Evolutionary conservation across 2,329 filamentous ascomycete species (phyloP).

Genomic region (Chrysoporthe puriensis): DNA sequence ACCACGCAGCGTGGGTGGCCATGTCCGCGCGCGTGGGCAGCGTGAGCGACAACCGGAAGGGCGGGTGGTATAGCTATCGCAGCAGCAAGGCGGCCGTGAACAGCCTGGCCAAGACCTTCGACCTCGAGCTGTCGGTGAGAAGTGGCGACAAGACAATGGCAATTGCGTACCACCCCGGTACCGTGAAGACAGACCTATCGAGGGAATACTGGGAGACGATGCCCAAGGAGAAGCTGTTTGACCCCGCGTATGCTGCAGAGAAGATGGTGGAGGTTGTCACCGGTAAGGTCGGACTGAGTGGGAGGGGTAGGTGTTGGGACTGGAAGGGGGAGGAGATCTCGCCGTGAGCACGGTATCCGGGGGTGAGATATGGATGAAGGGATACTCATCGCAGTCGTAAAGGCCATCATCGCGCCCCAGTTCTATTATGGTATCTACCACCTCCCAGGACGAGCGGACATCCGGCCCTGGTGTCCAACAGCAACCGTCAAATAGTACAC

Average conservation of each 20-base stretch:
- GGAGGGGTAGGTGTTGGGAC: slow-evolving; percentile 69
- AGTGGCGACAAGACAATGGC: slow-evolving; percentile 67
- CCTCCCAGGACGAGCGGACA: neutral
- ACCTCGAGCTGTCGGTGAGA: slow-evolving; percentile 63
- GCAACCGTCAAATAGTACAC: slow-evolving; percentile 12
- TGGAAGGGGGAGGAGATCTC: slow-evolving; percentile 68
- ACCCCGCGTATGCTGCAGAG: slow-evolving; percentile 66
- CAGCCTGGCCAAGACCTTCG: slow-evolving; percentile 71
- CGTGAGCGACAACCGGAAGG: slow-evolving; percentile 70
- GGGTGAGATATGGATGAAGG: neutral
- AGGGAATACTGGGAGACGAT: slow-evolving; percentile 72
- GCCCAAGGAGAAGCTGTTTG: slow-evolving; percentile 65
- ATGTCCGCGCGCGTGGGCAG: slow-evolving; percentile 81
- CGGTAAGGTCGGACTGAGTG: slow-evolving; percentile 49
- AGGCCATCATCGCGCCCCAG: neutral
- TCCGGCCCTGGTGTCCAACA: neutral
- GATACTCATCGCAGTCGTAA: neutral
- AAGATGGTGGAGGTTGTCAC: slow-evolving; percentile 64
- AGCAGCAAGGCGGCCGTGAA: slow-evolving; percentile 76
- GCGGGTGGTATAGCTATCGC: slow-evolving; percentile 84
- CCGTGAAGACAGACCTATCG: slow-evolving; percentile 75
- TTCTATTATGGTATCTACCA: slow-evolving; percentile 26
- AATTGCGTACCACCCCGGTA: slow-evolving; percentile 77
- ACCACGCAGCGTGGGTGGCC: slow-evolving; percentile 67
- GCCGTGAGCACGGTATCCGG: slow-evolving; percentile 46